phyloP scores from a whole-genome alignment of 78 protist species.

The Isochrysis galbana region DNA sequence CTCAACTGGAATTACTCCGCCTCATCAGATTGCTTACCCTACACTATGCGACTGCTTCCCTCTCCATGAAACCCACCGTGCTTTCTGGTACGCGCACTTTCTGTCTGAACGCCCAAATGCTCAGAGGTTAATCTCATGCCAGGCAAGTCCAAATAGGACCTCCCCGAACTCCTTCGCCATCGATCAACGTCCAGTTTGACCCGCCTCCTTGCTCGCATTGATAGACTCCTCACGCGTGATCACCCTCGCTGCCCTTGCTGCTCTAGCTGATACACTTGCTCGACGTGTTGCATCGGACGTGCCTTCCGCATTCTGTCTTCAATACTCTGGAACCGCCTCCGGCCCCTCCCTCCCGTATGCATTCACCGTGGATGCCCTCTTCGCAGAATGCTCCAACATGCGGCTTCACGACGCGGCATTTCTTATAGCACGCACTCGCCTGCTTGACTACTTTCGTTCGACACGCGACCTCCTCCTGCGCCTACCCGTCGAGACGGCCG shows the following conservation, averaged over 20 bases:
- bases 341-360: neutral
- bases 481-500: neutral
- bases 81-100: too few species aligned
- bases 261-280: constrained; percentile 30
- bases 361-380: neutral
- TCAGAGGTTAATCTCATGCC: too few species aligned
- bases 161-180: too few species aligned
- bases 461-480: neutral
- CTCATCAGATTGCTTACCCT: neutral
- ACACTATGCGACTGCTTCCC: constrained; percentile 16
- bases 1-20: neutral
- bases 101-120: too few species aligned
- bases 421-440: neutral
- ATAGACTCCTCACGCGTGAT: constrained; percentile 53
- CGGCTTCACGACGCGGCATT: neutral
- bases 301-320: constrained; percentile 20
- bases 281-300: neutral
- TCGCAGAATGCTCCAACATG: neutral
- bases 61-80: neutral
- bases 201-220: too few species aligned
- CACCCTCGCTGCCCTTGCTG: constrained; percentile 23
- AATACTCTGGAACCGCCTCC: constrained; percentile 1
- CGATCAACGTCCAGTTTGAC: too few species aligned
- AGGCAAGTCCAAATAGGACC: too few species aligned
- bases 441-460: constrained; percentile 8